Evolutionary conservation across 2,329 filamentous ascomycete genomes (phyloP), one percentile per base, ranked within the genome.

Genomic region (Emmonsia crescens): DNA sequence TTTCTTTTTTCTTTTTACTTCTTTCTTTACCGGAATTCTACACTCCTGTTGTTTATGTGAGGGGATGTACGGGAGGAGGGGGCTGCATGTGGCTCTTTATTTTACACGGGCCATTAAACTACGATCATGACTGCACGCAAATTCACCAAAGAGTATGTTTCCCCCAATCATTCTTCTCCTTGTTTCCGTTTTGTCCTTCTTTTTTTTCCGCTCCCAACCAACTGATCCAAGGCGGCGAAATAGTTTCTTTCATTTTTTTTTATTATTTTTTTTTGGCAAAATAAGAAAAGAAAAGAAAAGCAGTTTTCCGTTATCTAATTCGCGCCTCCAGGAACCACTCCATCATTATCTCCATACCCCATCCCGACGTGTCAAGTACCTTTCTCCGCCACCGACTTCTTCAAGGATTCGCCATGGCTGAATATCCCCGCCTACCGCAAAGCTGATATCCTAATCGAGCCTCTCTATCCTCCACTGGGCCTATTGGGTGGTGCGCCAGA

Each of bases 361-460:
- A 56, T 60, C 63, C 56, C 42, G 54, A 40, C 58, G 44, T 56
- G 60, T 60, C 66, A 69, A 61, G 67, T 64, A 12, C 72, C 72
- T 27, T 77, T 79, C 64, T 80, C 76, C 46, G 77, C 80, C 60
- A 74, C 78, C 62, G 79, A 83, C 44, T 89, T 92, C 74, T 99
- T 96, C 73, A 77, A 80, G 69, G 92, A 96, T 70, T 88, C 88
- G 71, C 89, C 92, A 0, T 99, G 94, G 93, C 80, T 91, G 60
- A 82, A 86, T 59, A 79, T 93, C 12, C 89, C 91, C 27, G 68
- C 75, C 46, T 75, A 87, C 55, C 84, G 89, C 36, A 81, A 83
- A 66, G 83, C 88, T 44, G 72, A 79, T 19, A 80, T 87, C 19
- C 82, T 92, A 44, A 75, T 89, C 57, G 80, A 86, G 48, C 84